Percentiles rank a stretch among this genome's conserved stretches.
phyloP scores from a whole-genome alignment of 2,329 filamentous ascomycete species.

The Endothia cerciana region DNA sequence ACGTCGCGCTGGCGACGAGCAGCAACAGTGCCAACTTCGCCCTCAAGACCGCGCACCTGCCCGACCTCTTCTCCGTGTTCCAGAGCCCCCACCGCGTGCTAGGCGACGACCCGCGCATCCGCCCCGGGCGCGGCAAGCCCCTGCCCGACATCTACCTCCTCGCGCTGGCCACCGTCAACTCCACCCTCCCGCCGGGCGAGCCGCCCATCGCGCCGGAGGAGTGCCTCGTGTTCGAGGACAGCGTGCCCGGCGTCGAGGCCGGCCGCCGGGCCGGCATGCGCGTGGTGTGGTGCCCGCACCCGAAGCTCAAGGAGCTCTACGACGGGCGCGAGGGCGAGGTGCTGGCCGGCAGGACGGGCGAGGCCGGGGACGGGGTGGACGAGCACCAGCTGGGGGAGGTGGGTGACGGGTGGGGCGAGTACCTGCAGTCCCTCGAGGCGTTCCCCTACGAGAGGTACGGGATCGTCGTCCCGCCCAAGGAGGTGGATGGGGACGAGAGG shows the following conservation, averaged over 20 bases:
- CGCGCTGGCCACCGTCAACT: slow-evolving; percentile 84
- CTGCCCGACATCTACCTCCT: slow-evolving; percentile 93
- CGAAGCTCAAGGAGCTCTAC: slow-evolving; percentile 76
- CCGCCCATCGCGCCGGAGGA: slow-evolving; percentile 76
- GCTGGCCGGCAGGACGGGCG: slow-evolving; percentile 78
- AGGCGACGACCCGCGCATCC: slow-evolving; percentile 82
- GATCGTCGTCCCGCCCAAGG: slow-evolving; percentile 52
- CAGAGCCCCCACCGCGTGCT: slow-evolving; percentile 72
- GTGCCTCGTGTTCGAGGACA: slow-evolving; percentile 96
- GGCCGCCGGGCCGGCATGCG: slow-evolving; percentile 92
- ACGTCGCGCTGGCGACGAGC: slow-evolving; percentile 87
- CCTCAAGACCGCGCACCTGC: slow-evolving; percentile 71
- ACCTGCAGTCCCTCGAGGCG: slow-evolving; percentile 51
- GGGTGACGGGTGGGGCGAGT: slow-evolving; percentile 65
- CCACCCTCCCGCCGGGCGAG: slow-evolving; percentile 65
- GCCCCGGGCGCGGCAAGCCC: slow-evolving; percentile 84
- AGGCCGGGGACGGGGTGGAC: slow-evolving; percentile 58
- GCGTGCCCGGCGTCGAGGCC: slow-evolving; percentile 88
- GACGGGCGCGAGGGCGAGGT: slow-evolving; percentile 77
- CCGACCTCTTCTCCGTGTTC: slow-evolving; percentile 67
- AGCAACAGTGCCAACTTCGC: slow-evolving; percentile 73
- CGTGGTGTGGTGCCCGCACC: slow-evolving; percentile 89
- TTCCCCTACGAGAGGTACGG: slow-evolving; percentile 65
- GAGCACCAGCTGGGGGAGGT: slow-evolving; percentile 60
- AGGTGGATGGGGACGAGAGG: slow-evolving; percentile 47